Conservation (phyloP, 176 grass and related monocot species). For the Zea mays region Zm-B73-REFERENCE-NAM-5.0 NC_050100.1:18112001-18112500, state of each 20-base stretch:
- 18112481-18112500: too few species aligned
- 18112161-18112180: background rate
- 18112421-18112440: background rate
- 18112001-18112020: background rate
- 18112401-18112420: background rate
- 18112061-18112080: background rate
- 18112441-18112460: background rate
- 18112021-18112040: background rate
- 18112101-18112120: background rate
- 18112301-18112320: background rate
- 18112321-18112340: too few species aligned
- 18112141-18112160: too few species aligned
- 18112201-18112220: background rate
- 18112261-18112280: background rate
- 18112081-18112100: background rate
- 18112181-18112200: background rate
- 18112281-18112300: too few species aligned
- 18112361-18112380: background rate
- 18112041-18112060: too few species aligned
- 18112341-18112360: too few species aligned
- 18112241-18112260: background rate
- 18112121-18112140: background rate
- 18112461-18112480: too few species aligned
- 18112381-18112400: conserved; percentile 22
- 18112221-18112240: background rate